Evolutionary conservation across 2,329 filamentous ascomycete species (phyloP), one percentile per base, ranked within the genome.

Genomic region (Fusarium oligoseptatum): DNA sequence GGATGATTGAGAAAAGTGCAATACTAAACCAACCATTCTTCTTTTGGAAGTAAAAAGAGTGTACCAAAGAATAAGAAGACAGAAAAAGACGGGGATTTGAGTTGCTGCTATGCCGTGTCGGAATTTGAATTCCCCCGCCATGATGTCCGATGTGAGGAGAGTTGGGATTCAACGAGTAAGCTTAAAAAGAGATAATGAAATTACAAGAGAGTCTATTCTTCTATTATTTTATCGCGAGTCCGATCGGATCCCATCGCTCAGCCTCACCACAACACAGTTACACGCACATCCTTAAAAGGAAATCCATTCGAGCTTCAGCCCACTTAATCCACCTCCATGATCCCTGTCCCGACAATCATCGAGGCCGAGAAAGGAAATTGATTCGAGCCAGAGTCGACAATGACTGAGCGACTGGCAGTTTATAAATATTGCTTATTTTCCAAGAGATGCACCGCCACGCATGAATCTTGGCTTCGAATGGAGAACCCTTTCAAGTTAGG

Each of bases 11-110:
- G 3, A 58, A 58, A 9, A 58, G 7, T 4, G 22, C 32, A 37
- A 58, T 58, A 27, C 56, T 37, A 12, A 58, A 39, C 56, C 56
- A 58, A 11, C 56, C 56, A 37, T 58, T 58, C 56, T 58, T 58
- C 12, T 58, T 36, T n/a, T 58, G 56, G n/a, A 24, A 39, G 20
- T 24, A 37, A 24, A 24, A 58, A 58, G 34, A 58, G 56, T 5
- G 22, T 17, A 24, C 56, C 56, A 58, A 37, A 58, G 56, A 39
- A 37, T 17, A 58, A 22, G 56, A 58, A 58, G 56, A 24, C 15
- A n/a, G 4, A 22, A 24, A 15, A 58, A 58, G 56, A 58, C 12
- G 8, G 56, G 56, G 20, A 58, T 58, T 24, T 58, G 56, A 5
- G 56, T 37, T 4, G 56, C 56, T 39, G 56, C 34, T 37, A 58